phyloP scores from a whole-genome alignment of 2,329 filamentous ascomycete species.

The Sclerotinia borealis region DNA sequence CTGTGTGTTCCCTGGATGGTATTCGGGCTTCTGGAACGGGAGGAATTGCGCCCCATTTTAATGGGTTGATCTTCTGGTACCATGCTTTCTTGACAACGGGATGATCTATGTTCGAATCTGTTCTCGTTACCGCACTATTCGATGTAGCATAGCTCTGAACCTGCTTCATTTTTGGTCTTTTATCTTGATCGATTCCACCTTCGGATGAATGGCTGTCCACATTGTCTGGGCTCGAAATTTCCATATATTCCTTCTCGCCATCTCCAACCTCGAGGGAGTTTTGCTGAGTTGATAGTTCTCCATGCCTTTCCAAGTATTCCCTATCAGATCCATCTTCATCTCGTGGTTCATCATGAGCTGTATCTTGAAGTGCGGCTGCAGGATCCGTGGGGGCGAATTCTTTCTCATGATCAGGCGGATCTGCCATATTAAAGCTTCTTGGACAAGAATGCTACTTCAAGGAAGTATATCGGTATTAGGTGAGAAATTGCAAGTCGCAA shows the following conservation, averaged over 20 bases:
- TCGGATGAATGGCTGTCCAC: conserved; percentile 17
- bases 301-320: conserved; percentile 5
- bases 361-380: background rate
- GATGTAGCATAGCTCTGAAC: conserved; percentile 50
- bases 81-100: conserved; percentile 44
- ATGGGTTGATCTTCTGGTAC: conserved; percentile 56
- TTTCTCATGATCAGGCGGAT: conserved; percentile 6
- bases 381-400: conserved; percentile 5
- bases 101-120: conserved; percentile 30
- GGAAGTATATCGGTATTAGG: background rate
- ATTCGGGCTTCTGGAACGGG: conserved; percentile 48
- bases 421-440: conserved; percentile 7
- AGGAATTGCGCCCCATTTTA: conserved; percentile 53
- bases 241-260: conserved; percentile 27
- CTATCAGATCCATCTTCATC: conserved; percentile 12
- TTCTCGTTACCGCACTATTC: conserved; percentile 42
- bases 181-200: conserved; percentile 18
- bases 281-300: conserved; percentile 2
- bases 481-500: background rate
- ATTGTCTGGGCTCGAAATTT: conserved; percentile 18
- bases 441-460: background rate
- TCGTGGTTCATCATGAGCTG: conserved; percentile 1
- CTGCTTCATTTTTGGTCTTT: conserved; percentile 35
- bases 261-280: conserved; percentile 4
- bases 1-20: conserved; percentile 63